Evolutionary conservation across 305 asterid species (phyloP).

Genomic region (Withania somnifera): DNA sequence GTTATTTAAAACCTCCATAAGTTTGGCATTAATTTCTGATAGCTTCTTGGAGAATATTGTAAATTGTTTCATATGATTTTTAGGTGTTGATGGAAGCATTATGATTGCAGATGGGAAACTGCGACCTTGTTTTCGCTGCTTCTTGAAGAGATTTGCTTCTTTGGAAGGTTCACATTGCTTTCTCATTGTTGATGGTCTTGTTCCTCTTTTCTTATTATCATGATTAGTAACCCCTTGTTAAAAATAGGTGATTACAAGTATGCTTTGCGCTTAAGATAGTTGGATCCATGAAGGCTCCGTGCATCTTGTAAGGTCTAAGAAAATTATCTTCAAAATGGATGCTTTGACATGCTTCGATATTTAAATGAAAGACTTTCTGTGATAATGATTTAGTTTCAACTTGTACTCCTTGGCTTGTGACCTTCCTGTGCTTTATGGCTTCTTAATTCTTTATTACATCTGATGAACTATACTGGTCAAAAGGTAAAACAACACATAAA

Average conservation of each 20-base stretch:
- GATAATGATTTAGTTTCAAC: background rate
- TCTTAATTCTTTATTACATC: background rate
- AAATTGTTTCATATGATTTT: constrained; percentile 31
- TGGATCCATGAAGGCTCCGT: background rate
- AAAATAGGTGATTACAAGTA: background rate
- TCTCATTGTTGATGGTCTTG: background rate
- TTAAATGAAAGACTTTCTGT: background rate
- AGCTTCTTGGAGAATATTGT: constrained; percentile 17
- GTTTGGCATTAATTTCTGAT: background rate
- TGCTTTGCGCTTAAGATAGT: background rate
- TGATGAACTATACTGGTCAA: background rate
- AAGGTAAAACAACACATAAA: background rate
- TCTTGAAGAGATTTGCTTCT: constrained; percentile 79
- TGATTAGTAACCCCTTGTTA: background rate
- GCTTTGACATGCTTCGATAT: background rate
- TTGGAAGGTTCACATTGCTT: constrained; percentile 51
- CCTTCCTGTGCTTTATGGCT: background rate
- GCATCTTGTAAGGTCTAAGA: background rate
- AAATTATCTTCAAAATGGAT: background rate
- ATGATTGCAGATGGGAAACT: constrained; percentile 94
- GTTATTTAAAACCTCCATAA: background rate
- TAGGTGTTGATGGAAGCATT: constrained; percentile 80
- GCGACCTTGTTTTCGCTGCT: constrained; percentile 70
- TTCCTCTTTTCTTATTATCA: background rate
- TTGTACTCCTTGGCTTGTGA: background rate